Conservation (phyloP, 2,329 filamentous ascomycete genomes). For the Lizonia empirigonia region DNA sequence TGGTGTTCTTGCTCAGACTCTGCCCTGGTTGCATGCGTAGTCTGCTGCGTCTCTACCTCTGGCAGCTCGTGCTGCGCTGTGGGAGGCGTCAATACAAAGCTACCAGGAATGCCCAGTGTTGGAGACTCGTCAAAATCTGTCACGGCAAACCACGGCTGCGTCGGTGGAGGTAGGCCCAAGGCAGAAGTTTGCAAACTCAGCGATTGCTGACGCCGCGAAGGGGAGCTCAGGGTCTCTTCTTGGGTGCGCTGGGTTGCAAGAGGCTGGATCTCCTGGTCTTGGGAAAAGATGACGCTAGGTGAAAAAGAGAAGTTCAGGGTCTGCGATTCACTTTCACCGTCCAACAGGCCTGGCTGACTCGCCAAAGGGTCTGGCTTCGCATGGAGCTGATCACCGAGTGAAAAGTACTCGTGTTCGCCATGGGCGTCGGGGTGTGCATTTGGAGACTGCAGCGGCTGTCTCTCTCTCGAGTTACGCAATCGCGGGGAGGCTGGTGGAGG, state of each 20-base stretch:
- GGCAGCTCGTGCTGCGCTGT: conserved; percentile 8
- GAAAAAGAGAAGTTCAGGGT: conserved; percentile 18
- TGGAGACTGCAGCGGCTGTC: conserved; percentile 39
- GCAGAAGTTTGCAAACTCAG: conserved; percentile 38
- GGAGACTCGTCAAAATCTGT: conserved; percentile 66
- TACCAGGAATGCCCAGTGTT: conserved; percentile 69
- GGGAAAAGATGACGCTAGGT: conserved; percentile 6
- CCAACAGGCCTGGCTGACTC: conserved; percentile 6
- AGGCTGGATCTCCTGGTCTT: conserved; percentile 12
- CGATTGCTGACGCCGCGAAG: conserved; percentile 22
- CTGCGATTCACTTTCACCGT: conserved; percentile 19
- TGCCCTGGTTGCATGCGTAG: not conserved
- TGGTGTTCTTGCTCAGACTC: conserved; percentile 10
- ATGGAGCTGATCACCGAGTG: conserved; percentile 13
- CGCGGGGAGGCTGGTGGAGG: conserved; percentile 42
- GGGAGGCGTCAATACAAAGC: conserved; percentile 55
- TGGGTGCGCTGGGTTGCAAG: not conserved
- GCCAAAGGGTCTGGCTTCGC: conserved; percentile 4
- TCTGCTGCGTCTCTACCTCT: conserved; percentile 1
- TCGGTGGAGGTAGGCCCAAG: conserved; percentile 35
- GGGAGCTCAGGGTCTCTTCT: conserved; percentile 3
- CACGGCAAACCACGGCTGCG: conserved; percentile 41
- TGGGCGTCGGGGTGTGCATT: conserved; percentile 27
- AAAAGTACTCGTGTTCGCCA: conserved; percentile 35
- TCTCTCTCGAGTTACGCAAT: conserved; percentile 43